Evolutionary conservation across 2,329 filamentous ascomycete species (phyloP).

Genomic region (Fusarium zealandicum): DNA sequence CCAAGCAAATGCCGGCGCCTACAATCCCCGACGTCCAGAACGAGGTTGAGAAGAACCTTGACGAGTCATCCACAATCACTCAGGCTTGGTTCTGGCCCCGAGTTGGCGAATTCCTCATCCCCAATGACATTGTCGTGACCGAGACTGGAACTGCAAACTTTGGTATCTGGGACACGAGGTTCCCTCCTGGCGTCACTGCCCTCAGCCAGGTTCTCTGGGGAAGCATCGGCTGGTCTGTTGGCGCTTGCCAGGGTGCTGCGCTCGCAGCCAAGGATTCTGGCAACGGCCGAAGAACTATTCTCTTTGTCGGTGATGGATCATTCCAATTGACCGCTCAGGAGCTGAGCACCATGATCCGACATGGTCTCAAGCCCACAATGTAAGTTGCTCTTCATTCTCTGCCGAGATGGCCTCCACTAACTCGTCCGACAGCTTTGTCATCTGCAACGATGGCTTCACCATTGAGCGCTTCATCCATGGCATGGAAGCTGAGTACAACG

Average conservation of each 20-base stretch:
- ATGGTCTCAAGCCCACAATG: constrained; percentile 78
- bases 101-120: constrained; percentile 73
- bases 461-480: constrained; percentile 91
- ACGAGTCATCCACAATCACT: constrained; percentile 59
- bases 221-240: constrained; percentile 68
- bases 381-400: constrained; percentile 49
- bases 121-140: constrained; percentile 80
- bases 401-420: constrained; percentile 26
- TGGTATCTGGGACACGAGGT: constrained; percentile 84
- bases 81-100: constrained; percentile 82
- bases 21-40: constrained; percentile 63
- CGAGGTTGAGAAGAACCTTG: constrained; percentile 51
- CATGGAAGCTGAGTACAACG: constrained; percentile 80
- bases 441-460: constrained; percentile 89
- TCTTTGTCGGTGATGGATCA: constrained; percentile 89
- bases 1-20: constrained; percentile 63
- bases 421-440: constrained; percentile 67
- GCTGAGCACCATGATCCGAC: constrained; percentile 81
- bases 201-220: constrained; percentile 82
- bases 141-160: constrained; percentile 91
- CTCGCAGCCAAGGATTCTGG: constrained; percentile 74
- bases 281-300: constrained; percentile 70
- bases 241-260: constrained; percentile 69
- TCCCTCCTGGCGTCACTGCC: constrained; percentile 78
- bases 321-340: constrained; percentile 88